These are phyloP conservation scores for Leccinum subrobustum DNA, from an alignment of 1,284 basidiomycete species.

Conservation along the genomic window DNA sequence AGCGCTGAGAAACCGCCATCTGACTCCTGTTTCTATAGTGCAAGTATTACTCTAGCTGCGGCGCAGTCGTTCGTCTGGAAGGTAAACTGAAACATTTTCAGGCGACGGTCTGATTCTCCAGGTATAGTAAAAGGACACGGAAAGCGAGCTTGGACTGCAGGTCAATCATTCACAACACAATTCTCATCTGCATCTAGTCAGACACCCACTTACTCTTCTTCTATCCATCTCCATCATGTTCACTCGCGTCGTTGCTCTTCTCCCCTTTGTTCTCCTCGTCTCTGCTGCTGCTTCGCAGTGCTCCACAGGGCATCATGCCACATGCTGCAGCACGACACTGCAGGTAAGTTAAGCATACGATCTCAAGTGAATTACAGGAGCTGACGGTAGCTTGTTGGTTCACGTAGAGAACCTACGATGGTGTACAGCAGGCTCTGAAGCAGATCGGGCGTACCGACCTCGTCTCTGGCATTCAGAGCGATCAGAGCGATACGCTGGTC, in stretches of 20 bases:
- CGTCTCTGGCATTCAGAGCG: background rate
- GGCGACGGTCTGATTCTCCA: background rate
- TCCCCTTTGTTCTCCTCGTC: background rate
- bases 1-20: background rate
- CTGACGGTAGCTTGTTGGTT: background rate
- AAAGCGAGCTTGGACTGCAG: background rate
- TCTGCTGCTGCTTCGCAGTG: background rate
- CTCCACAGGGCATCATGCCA: background rate
- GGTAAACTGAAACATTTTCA: background rate
- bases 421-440: background rate
- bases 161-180: background rate
- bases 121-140: background rate
- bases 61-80: background rate
- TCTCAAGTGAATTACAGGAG: background rate
- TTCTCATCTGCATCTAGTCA: background rate
- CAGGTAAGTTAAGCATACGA: background rate
- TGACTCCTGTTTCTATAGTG: background rate
- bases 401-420: background rate
- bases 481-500: background rate
- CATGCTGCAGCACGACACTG: background rate
- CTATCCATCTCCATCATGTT: background rate
- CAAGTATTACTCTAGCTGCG: background rate
- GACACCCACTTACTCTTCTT: background rate
- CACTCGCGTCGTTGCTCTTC: background rate
- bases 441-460: background rate